These are phyloP conservation scores for Fistulinella cinereoalba DNA, from an alignment of 1,284 basidiomycete genomes.

Conservation along the genomic window DNA sequence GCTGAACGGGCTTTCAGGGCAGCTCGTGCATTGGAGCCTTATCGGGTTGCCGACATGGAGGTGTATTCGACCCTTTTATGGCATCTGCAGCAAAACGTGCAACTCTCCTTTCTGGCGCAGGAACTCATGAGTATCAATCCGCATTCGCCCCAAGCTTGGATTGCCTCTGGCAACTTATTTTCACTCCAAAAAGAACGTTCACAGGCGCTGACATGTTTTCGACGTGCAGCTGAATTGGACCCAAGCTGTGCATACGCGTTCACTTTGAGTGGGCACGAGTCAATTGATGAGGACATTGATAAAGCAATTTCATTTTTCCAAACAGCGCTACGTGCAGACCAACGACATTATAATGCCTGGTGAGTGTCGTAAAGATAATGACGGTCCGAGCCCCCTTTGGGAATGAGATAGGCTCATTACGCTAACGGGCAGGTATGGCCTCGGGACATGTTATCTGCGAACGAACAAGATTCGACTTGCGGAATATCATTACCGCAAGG, in stretches of 20 bases:
- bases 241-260: conserved; percentile 87
- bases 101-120: conserved; percentile 87
- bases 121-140: conserved; percentile 81
- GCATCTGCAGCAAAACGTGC: conserved; percentile 81
- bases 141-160: conserved; percentile 87
- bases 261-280: conserved; percentile 93
- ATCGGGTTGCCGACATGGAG: conserved; percentile 88
- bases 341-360: conserved; percentile 95
- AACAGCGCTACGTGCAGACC: conserved; percentile 81
- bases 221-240: conserved; percentile 82
- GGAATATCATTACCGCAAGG: conserved; percentile 92
- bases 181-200: conserved; percentile 87
- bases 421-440: conserved; percentile 77
- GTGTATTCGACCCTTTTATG: conserved; percentile 91
- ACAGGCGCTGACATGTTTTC: conserved; percentile 89
- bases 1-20: conserved; percentile 85
- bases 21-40: conserved; percentile 77
- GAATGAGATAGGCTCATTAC: conserved; percentile 28
- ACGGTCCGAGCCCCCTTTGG: neutral
- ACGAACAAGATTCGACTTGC: conserved; percentile 88
- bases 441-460: conserved; percentile 90
- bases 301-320: conserved; percentile 88
- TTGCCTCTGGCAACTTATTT: conserved; percentile 91
- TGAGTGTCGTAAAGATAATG: conserved; percentile 38
- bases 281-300: conserved; percentile 89